Conservation (phyloP, 2,329 filamentous ascomycete species). For the Fusarium nygamai region DNA sequence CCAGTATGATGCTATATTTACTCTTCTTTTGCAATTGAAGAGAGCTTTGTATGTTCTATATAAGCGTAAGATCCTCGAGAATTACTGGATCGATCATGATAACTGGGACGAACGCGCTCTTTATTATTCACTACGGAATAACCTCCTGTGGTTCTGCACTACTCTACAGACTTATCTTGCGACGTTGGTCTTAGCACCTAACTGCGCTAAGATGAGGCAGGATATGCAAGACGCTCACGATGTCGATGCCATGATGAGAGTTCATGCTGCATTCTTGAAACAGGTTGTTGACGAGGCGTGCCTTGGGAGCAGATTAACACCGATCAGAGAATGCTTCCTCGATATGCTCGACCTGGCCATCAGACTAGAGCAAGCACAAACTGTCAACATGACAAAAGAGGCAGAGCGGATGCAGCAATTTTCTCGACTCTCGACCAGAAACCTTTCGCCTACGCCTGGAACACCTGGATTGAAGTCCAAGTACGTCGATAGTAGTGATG, state of each 20-base stretch:
- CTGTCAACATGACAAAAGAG: constrained; percentile 50
- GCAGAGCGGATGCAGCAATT: constrained; percentile 47
- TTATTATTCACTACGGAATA: constrained; percentile 72
- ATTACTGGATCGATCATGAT: constrained; percentile 51
- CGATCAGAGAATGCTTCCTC: constrained; percentile 78
- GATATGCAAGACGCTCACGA: constrained; percentile 71
- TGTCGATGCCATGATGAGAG: constrained; percentile 81
- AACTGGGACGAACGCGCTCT: constrained; percentile 55
- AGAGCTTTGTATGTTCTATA: constrained; percentile 75
- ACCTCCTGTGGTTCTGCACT: constrained; percentile 81
- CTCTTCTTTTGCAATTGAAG: constrained; percentile 80
- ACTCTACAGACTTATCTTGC: constrained; percentile 80
- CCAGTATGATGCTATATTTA: constrained; percentile 78
- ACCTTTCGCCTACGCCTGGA: constrained; percentile 24
- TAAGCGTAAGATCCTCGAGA: constrained; percentile 58
- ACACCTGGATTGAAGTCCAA: constrained; percentile 37
- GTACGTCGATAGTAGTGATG: constrained; percentile 38
- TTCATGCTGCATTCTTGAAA: constrained; percentile 72
- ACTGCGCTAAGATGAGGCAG: constrained; percentile 64
- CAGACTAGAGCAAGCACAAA: constrained; percentile 70
- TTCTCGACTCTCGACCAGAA: constrained; percentile 40
- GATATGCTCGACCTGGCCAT: constrained; percentile 80
- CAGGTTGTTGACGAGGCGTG: constrained; percentile 75
- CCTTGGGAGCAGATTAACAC: constrained; percentile 72
- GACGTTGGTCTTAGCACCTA: constrained; percentile 74